phyloP scores from a whole-genome alignment of 2,329 filamentous ascomycete species.

The Trichoderma sp. region DNA sequence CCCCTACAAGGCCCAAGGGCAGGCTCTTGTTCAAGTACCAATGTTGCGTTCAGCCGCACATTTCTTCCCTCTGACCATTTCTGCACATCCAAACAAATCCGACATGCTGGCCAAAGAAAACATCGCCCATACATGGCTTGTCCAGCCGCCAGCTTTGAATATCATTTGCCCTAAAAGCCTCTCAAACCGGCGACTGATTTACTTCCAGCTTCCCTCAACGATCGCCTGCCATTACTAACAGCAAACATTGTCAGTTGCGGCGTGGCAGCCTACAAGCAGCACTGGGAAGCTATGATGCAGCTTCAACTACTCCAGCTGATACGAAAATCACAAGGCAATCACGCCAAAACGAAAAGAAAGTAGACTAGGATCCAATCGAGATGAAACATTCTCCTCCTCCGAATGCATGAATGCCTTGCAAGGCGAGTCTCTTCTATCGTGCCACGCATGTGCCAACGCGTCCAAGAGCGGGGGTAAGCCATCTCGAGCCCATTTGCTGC shows the following conservation, averaged over 20 bases:
- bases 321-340: background rate
- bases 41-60: background rate
- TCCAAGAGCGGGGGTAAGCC: constrained; percentile 11
- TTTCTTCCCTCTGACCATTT: background rate
- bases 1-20: background rate
- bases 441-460: constrained; percentile 18
- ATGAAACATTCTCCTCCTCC: background rate
- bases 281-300: background rate
- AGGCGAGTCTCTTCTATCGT: constrained; percentile 3
- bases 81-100: background rate
- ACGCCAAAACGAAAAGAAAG: background rate
- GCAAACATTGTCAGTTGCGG: background rate
- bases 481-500: constrained; percentile 9
- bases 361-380: background rate
- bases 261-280: background rate
- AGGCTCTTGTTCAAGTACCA: background rate
- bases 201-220: background rate
- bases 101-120: background rate
- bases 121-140: background rate
- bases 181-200: background rate
- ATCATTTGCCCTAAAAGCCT: background rate
- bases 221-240: background rate
- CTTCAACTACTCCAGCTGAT: background rate
- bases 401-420: constrained; percentile 1
- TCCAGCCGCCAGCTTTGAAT: background rate